Percentiles rank a stretch among this genome's conserved stretches.
These are phyloP conservation scores for Penicillium brasilianum DNA, from an alignment of 2,329 filamentous ascomycete genomes.

Conservation along the genomic window DNA sequence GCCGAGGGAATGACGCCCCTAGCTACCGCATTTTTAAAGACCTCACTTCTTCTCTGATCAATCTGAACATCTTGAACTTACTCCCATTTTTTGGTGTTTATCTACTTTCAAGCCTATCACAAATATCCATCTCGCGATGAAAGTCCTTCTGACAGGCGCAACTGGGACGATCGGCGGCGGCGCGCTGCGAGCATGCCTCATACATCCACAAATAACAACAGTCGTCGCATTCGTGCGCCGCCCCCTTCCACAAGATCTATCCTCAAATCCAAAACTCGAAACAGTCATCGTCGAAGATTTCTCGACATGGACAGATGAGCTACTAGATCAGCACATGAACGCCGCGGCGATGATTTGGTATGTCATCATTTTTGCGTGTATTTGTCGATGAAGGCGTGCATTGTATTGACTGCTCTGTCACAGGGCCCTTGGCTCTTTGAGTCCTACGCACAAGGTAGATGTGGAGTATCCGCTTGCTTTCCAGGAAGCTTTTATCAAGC, in stretches of 20 bases:
- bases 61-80: background rate
- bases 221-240: conserved; percentile 1
- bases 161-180: background rate
- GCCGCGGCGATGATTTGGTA: background rate
- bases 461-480: background rate
- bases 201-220: background rate
- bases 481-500: background rate
- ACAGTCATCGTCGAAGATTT: background rate
- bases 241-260: background rate
- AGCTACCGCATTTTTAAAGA: background rate
- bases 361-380: background rate
- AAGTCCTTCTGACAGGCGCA: background rate
- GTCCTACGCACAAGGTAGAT: background rate
- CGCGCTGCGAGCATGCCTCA: background rate
- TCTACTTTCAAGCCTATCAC: background rate
- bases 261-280: background rate
- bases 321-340: background rate
- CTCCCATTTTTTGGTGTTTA: background rate
- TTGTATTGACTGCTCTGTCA: background rate
- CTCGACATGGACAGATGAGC: background rate
- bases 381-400: background rate
- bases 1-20: background rate
- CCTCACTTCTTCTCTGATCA: background rate
- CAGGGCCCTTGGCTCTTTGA: background rate
- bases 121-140: background rate